Conservation (phyloP, 495 filamentous ascomycete species). For the Penicillium argentinense region DNA sequence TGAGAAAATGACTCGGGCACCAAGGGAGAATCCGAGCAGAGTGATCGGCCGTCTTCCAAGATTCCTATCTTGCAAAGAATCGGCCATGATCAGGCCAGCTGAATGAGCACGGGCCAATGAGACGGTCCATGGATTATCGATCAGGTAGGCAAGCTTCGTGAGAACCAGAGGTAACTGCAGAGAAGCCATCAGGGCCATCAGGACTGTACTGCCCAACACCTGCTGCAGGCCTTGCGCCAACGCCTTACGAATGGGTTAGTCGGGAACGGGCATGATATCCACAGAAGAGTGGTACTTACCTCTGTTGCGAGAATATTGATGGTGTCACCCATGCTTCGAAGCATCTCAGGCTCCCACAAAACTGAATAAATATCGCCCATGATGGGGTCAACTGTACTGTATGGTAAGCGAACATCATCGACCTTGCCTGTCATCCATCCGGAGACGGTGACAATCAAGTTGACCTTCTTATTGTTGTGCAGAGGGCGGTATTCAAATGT, state of each 20-base stretch:
- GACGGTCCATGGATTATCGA: slow-evolving; percentile 97
- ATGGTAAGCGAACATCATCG: slow-evolving; percentile 93
- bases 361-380: slow-evolving; percentile 99
- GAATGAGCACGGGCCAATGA: slow-evolving; percentile 85
- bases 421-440: slow-evolving; percentile 99
- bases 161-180: slow-evolving; percentile 91
- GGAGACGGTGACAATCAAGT: slow-evolving; percentile 91
- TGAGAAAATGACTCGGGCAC: slow-evolving; percentile 88
- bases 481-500: slow-evolving; percentile 97
- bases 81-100: slow-evolving; percentile 91
- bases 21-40: slow-evolving; percentile 94
- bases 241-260: slow-evolving; percentile 55
- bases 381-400: slow-evolving; percentile 91
- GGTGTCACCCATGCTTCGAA: slow-evolving; percentile 93
- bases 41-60: slow-evolving; percentile 90
- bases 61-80: slow-evolving; percentile 90
- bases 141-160: slow-evolving; percentile 92
- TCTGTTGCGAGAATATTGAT: slow-evolving; percentile 98
- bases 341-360: slow-evolving; percentile 97
- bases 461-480: slow-evolving; percentile 96
- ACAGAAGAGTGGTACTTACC: slow-evolving; percentile 50
- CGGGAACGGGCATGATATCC: not conserved
- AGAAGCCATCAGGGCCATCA: slow-evolving; percentile 87
- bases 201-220: slow-evolving; percentile 85
- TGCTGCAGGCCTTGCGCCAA: slow-evolving; percentile 95